Base-by-base conservation (phyloP, 345 rosid genomes). In the Hibiscus syriacus region DNA sequence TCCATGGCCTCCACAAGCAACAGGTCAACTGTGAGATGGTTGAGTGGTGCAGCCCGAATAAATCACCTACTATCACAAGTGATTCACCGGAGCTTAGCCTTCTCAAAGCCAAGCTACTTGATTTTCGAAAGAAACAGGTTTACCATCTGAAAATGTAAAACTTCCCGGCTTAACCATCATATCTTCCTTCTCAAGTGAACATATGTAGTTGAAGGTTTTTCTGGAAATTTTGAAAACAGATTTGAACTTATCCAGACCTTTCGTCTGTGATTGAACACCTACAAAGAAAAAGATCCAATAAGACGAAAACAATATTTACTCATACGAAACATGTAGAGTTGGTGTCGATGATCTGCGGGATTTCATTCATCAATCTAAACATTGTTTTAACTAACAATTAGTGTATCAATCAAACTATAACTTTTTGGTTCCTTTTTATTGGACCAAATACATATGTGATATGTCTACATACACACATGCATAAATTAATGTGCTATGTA, bases 1-100 rank as follows among this genome's bases (percentile, higher is more conserved):
- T 86, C 92, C 84, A 86, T 73, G 12, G 92, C 73, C 73, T 84
- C 83, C 12, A 86, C 84, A 57, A 86, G 34, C 84, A 87, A 86
- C 88, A 86, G 14, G 92, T 86, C 30, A 83, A 79, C 76, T 86
- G 92, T 32, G 84, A 80, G 62, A 86, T 87, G 2, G 81, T 86
- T 5, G 85, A 81, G 77, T 82, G 88, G 71, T 70, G 82, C 60
- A 86, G 69, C 29, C 92, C 87, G 13, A 85, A 81, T 0, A 77
- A 75, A 65, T 86, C 87, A 11, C 85, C 92, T 61, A 82, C 74
- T 0, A 70, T 66, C 56, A 78, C 77, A 2, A 84, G 70, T 10
- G 92, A 84, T 9, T 78, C 83, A 17, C 89, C 89, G 5, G 89
- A 82, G 72, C n/a, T 75, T 29, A 82, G 68, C 80, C 92, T 83